Percentiles rank a stretch among this genome's conserved stretches.
These are phyloP conservation scores for Meyerozyma elateridarum DNA, from an alignment of 1,139 yeast species.

Conservation along the genomic window DNA sequence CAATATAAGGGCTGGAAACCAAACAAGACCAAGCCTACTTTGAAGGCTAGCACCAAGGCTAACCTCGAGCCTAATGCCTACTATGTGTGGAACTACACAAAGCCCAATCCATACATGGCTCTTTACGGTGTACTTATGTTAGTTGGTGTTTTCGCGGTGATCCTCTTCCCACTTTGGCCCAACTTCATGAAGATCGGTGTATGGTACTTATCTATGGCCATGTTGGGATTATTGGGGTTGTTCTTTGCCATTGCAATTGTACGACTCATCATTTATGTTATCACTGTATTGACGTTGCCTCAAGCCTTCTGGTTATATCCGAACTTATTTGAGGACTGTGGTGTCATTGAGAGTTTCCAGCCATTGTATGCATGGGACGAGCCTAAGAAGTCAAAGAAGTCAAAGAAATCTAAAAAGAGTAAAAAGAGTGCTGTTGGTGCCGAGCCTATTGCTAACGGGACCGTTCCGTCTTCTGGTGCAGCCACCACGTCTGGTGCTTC, in stretches of 20 bases:
- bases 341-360: constrained; percentile 84
- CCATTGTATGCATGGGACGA: constrained; percentile 89
- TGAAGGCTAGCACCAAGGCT: constrained; percentile 64
- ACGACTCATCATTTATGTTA: constrained; percentile 65
- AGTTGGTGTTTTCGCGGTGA: constrained; percentile 65
- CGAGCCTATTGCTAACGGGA: constrained; percentile 6
- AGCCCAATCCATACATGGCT: constrained; percentile 67
- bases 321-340: constrained; percentile 91
- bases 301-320: constrained; percentile 95
- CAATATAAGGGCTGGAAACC: constrained; percentile 59
- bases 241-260: constrained; percentile 78
- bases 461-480: constrained; percentile 8
- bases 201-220: constrained; percentile 80
- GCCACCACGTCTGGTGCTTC: constrained; percentile 14
- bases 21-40: constrained; percentile 69
- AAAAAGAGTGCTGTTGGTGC: constrained; percentile 15
- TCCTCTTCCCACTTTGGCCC: constrained; percentile 97
- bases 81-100: constrained; percentile 80
- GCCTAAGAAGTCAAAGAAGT: constrained; percentile 29
- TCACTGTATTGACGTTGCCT: constrained; percentile 55
- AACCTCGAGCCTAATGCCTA: constrained; percentile 72
- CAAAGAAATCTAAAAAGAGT: constrained; percentile 27
- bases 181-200: constrained; percentile 81
- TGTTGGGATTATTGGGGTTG: constrained; percentile 67
- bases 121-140: constrained; percentile 62